Evolutionary conservation across 2,329 filamentous ascomycete genomes (phyloP), one percentile per base, ranked within the genome.

Genomic region (Gyromitra esculenta): DNA sequence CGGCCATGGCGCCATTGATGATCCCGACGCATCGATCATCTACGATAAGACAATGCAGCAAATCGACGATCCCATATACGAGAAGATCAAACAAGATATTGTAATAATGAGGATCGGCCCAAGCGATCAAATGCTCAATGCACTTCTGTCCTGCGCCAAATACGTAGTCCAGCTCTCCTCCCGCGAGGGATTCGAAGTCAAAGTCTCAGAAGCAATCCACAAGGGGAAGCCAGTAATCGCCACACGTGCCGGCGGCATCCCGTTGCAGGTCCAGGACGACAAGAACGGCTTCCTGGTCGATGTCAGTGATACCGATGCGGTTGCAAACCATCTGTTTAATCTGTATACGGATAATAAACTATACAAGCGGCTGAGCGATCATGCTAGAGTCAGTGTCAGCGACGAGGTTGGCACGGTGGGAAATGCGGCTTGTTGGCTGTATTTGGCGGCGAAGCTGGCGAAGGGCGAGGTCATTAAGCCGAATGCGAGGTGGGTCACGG

Each of bases 381-480:
- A 88, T 78, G 92, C 92, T 0, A 84, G 84, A 48, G 85, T 83
- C 0, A 89, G 91, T 76, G 91, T 96, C 13, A 93, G 90, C 76
- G 92, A 96, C 81, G 92, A 96, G 82, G 91, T 95, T 0, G 89
- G 91, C 77, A 96, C 92, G 0, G 91, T 94, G 0, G 92, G 92
- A 0, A 94, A 94, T 82, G 90, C 90, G 0, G 84, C 95, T 11
- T 86, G 85, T 25, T 96, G 92, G 92, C 87, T 92, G 82, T 95
- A 92, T 82, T 85, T 96, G n/a, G 91, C 91, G 0, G 88, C 89
- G 79, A 89, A 88, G 82, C 86, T 91, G 82, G 85, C 87, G 25
- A 88, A 89, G 79, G 84, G 85, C 0, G 85, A 88, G 80, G 83
- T 84, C 68, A 79, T 92, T 25, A 84, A 86, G 75, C 90, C 90